Base-by-base conservation (phyloP, 192 early-diverging fungal species). In the Dissophora globulifera region DNA sequence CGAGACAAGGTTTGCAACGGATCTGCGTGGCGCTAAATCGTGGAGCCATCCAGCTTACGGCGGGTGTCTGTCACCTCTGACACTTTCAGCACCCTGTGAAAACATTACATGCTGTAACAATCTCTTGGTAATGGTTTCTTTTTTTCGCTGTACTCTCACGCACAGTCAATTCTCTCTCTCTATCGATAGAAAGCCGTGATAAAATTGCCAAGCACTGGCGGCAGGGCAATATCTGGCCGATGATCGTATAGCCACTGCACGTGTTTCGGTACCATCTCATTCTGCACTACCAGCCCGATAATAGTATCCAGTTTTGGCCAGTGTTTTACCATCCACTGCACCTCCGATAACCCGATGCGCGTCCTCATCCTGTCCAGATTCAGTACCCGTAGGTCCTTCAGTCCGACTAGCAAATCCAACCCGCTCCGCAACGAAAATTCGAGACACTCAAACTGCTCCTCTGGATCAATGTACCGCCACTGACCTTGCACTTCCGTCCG, bases 201-300 rank as follows among this genome's bases (percentile, higher is more conserved):
- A 49, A 75, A 75, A 40, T 54, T 63, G 2, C 71, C 71, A 19
- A 75, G 13, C 5, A 65, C 57, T 12, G 62, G 56, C 7, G 71
- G 71, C 1, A 75, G 41, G 6, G 55, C 71, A 22, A 75, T 75
- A 30, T 65, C 50, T 3, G 71, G 71, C 10, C 62, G 40, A 54
- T 75, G 46, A 20, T 65, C 62, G 25, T 65, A 75, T 7, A 75
- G n/a, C 71, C 71, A 75, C 26, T 75, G 71, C 8, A 75, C 57
- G 31, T 58, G 41, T 17, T 75, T 75, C 30, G 71, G 62, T 10
- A 48, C 49, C 4, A n/a, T 27, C 25, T 66, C 62, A 0, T 62
- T 57, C 27, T 75, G 71, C 0, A 60, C 30, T 32, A 75, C 71
- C 49, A 75, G 13, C 0, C 71, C 71, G 23, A 75, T 58, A 15